Conservation (phyloP, 257 asterid species). For the Plectranthus barbatus region DNA sequence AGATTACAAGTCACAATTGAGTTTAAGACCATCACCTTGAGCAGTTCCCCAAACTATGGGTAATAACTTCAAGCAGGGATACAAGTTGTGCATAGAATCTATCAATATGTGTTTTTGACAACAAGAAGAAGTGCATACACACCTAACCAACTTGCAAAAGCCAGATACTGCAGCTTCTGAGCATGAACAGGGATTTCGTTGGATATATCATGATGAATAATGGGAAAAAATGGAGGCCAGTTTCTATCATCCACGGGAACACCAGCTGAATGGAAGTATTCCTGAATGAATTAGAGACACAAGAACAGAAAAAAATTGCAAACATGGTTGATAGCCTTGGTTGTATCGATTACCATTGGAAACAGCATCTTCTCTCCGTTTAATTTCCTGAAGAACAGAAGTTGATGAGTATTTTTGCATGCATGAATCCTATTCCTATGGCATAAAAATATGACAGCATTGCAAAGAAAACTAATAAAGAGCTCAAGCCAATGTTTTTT, state of each 20-base stretch:
- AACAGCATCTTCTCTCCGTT: constrained; percentile 53
- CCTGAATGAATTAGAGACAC: constrained; percentile 10
- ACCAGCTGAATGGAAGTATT: constrained; percentile 31
- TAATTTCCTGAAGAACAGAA: constrained; percentile 33
- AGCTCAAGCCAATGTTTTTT: constrained; percentile 10
- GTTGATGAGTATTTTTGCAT: constrained; percentile 1
- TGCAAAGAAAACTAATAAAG: not conserved
- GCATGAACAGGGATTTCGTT: constrained; percentile 60
- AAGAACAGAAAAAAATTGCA: not conserved
- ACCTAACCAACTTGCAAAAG: constrained; percentile 65
- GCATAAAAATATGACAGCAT: constrained; percentile 6
- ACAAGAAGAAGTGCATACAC: constrained; percentile 12
- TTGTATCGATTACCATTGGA: constrained; percentile 27
- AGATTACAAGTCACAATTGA: not conserved
- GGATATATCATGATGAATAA: constrained; percentile 56
- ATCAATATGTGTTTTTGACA: not conserved
- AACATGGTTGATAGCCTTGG: not conserved
- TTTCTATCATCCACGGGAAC: constrained; percentile 49
- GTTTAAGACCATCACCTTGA: not conserved
- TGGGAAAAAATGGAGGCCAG: constrained; percentile 60
- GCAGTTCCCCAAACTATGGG: not conserved
- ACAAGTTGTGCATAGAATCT: not conserved
- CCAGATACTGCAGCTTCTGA: constrained; percentile 55
- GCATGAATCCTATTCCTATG: constrained; percentile 2
- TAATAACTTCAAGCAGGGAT: not conserved